Percentiles rank a stretch among this genome's conserved stretches.
These are phyloP conservation scores for Metschnikowia henanensis DNA, from an alignment of 805 yeast species.

Conservation along the genomic window DNA sequence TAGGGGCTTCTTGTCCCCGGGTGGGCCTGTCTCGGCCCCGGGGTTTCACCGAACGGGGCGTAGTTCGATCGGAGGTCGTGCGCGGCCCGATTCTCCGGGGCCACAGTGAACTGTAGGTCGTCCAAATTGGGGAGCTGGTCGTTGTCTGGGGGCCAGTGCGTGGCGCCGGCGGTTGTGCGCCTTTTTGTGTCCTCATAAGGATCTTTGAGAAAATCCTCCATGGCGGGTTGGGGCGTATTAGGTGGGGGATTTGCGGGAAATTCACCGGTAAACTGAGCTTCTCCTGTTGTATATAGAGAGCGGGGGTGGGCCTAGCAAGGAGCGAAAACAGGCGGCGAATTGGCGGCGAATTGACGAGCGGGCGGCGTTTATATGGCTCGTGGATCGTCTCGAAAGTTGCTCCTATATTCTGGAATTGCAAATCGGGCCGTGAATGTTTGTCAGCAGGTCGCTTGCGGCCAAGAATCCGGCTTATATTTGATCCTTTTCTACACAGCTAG, in stretches of 20 bases:
- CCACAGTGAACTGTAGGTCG: slow-evolving; percentile 11
- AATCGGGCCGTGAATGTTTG: not conserved
- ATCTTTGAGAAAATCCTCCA: slow-evolving; percentile 15
- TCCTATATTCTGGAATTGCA: too few relatives aligned
- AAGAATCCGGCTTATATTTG: not conserved
- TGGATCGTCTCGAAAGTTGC: too few relatives aligned
- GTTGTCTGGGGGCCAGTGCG: slow-evolving; percentile 1
- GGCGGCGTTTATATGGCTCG: too few relatives aligned
- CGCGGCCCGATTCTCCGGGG: slow-evolving; percentile 1
- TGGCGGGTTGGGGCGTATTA: not conserved
- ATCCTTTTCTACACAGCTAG: not conserved
- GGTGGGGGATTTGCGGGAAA: not conserved
- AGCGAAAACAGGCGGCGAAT: too few relatives aligned
- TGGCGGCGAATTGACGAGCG: too few relatives aligned
- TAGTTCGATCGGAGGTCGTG: slow-evolving; percentile 4
- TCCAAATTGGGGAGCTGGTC: slow-evolving; percentile 2
- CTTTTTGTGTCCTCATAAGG: slow-evolving; percentile 11
- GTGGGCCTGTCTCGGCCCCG: not conserved
- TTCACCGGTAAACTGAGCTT: too few relatives aligned
- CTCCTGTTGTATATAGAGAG: too few relatives aligned
- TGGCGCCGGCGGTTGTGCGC: not conserved
- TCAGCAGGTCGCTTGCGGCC: slow-evolving; percentile 1
- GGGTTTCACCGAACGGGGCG: slow-evolving; percentile 2
- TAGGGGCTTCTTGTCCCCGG: slow-evolving; percentile 13
- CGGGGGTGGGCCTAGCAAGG: too few relatives aligned